Evolutionary conservation across 2,329 filamentous ascomycete species (phyloP).

Genomic region (Colletotrichum sp.): DNA sequence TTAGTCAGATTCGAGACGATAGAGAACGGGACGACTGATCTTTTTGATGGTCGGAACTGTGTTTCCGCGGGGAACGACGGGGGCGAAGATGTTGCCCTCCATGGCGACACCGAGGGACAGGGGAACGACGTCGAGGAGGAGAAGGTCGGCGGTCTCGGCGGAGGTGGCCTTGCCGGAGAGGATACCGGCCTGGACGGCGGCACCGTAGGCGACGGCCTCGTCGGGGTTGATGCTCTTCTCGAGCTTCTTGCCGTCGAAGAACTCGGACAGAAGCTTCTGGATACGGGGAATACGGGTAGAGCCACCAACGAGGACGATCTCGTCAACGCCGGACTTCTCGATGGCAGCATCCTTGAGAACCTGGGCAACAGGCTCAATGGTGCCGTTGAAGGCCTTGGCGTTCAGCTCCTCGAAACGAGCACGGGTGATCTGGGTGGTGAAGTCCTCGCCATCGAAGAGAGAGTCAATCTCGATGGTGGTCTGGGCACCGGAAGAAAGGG

Average conservation of each 20-base stretch:
- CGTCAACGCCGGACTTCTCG: conserved; percentile 91
- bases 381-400: conserved; percentile 92
- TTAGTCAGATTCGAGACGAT: no score
- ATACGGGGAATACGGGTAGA: conserved; percentile 98
- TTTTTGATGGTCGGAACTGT: conserved; percentile 86
- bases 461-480: conserved; percentile 99
- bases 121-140: conserved; percentile 94
- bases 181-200: conserved; percentile 98
- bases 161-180: conserved; percentile 97
- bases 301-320: conserved; percentile 98
- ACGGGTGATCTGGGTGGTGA: conserved; percentile 96
- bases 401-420: conserved; percentile 99
- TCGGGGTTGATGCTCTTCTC: conserved; percentile 99
- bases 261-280: conserved; percentile 98
- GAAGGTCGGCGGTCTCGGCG: conserved; percentile 90
- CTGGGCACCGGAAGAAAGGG: conserved; percentile 95
- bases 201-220: conserved; percentile 98
- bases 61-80: conserved; percentile 81
- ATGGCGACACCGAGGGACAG: conserved; percentile 98
- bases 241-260: conserved; percentile 99
- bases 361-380: conserved; percentile 93
- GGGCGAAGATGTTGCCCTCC: conserved; percentile 99
- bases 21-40: no score
- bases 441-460: conserved; percentile 97
- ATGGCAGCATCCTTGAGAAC: conserved; percentile 92